These are phyloP conservation scores for Claviceps monticola DNA, from an alignment of 2,329 filamentous ascomycete species.

Conservation along the genomic window DNA sequence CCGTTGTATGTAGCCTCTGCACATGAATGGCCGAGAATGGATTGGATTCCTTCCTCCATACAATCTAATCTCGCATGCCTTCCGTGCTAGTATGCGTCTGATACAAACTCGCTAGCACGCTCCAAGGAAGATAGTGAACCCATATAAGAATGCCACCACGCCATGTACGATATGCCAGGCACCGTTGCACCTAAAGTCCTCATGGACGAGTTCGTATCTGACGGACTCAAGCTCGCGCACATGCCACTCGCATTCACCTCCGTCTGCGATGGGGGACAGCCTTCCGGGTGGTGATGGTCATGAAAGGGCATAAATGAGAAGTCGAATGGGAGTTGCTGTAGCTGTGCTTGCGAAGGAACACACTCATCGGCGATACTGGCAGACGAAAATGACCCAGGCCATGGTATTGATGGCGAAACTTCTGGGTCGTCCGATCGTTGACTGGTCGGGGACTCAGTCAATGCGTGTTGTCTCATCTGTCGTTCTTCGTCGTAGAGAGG, in stretches of 20 bases:
- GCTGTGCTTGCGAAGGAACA: not conserved
- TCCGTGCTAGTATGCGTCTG: not conserved
- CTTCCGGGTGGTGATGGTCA: not conserved
- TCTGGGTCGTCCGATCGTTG: not conserved
- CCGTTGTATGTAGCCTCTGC: not conserved
- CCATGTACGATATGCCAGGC: constrained; percentile 3
- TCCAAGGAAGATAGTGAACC: not conserved
- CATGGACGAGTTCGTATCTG: not conserved
- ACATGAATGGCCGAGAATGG: not conserved
- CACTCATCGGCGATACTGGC: not conserved
- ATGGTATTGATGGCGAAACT: not conserved
- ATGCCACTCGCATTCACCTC: not conserved
- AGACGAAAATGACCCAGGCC: not conserved
- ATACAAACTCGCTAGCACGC: not conserved
- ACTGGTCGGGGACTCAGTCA: not conserved
- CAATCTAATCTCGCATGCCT: not conserved
- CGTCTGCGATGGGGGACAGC: not conserved
- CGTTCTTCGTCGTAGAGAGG: constrained; percentile 4
- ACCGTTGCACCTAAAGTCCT: not conserved
- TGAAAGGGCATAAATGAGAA: not conserved
- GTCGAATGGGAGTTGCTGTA: not conserved
- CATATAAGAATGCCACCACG: constrained; percentile 6
- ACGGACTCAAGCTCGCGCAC: not conserved
- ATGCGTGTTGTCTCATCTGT: not conserved
- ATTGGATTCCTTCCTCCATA: not conserved